Evolutionary conservation across 2,329 filamentous ascomycete genomes (phyloP).

Genomic region (Pyricularia pennisetigena): DNA sequence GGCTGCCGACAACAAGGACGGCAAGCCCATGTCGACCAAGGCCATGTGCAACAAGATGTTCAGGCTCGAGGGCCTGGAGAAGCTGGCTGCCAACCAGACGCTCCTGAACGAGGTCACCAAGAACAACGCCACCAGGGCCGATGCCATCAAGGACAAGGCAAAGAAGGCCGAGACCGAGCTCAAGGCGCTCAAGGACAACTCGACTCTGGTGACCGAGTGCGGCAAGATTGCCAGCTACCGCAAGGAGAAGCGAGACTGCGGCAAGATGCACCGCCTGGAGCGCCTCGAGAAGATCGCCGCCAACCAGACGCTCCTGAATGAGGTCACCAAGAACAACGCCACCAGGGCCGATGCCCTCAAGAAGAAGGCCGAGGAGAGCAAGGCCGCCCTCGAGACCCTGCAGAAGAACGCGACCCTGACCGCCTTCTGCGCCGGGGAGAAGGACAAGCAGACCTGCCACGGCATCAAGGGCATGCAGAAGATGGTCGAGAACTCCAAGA

Average conservation of each 20-base stretch:
- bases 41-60: slow-evolving; percentile 18
- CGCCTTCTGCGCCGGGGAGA: slow-evolving; percentile 12
- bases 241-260: slow-evolving; percentile 18
- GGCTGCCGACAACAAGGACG: slow-evolving; percentile 18
- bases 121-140: slow-evolving; percentile 25
- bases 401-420: slow-evolving; percentile 16
- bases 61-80: slow-evolving; percentile 19
- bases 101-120: slow-evolving; percentile 20
- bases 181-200: slow-evolving; percentile 21
- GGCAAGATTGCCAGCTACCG: slow-evolving; percentile 20
- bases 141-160: slow-evolving; percentile 25
- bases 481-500: slow-evolving; percentile 14
- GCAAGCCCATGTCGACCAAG: slow-evolving; percentile 16
- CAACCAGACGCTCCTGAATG: slow-evolving; percentile 15
- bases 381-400: slow-evolving; percentile 14
- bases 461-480: slow-evolving; percentile 10
- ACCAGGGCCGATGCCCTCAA: slow-evolving; percentile 18
- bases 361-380: slow-evolving; percentile 12
- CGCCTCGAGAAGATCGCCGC: slow-evolving; percentile 14
- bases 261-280: slow-evolving; percentile 17
- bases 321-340: slow-evolving; percentile 17
- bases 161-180: slow-evolving; percentile 18
- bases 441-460: slow-evolving; percentile 11
- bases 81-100: slow-evolving; percentile 25
- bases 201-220: slow-evolving; percentile 24